Conservation (phyloP, 225 moss, liverwort and hornwort genomes). For the Lunularia cruciata region DNA sequence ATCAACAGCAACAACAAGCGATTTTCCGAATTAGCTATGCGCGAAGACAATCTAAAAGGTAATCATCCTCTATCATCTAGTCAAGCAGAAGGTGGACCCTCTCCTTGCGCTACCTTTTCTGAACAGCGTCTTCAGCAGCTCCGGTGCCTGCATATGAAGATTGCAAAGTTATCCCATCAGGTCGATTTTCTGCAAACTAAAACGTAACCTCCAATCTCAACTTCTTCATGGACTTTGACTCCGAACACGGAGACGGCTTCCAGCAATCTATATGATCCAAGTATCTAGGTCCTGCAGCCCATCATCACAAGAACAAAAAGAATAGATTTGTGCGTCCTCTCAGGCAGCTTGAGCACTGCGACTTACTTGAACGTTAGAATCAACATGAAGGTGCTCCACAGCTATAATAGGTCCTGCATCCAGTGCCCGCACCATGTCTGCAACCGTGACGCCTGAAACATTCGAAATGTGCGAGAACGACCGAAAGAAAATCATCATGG, state of each 20-base stretch:
- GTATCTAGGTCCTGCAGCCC: too few species aligned
- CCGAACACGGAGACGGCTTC: too few species aligned
- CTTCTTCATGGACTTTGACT: too few species aligned
- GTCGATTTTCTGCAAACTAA: too few species aligned
- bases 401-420: conserved; percentile 93
- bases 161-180: neutral
- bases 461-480: conserved; percentile 73
- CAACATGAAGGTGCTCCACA: conserved; percentile 56
- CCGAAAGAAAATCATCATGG: neutral
- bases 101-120: conserved; percentile 46
- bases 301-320: too few species aligned
- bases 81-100: neutral
- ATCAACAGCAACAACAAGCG: neutral
- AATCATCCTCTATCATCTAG: too few species aligned
- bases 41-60: neutral
- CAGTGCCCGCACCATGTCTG: conserved; percentile 89
- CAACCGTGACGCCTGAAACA: conserved; percentile 77
- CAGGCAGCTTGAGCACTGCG: too few species aligned
- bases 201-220: too few species aligned
- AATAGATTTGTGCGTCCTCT: too few species aligned
- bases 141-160: conserved; percentile 60
- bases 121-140: conserved; percentile 63
- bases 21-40: neutral
- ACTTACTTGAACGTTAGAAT: conserved; percentile 73
- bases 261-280: too few species aligned